Base-by-base conservation (phyloP, 169 alveolate species). In the Eimeria necatrix region DNA sequence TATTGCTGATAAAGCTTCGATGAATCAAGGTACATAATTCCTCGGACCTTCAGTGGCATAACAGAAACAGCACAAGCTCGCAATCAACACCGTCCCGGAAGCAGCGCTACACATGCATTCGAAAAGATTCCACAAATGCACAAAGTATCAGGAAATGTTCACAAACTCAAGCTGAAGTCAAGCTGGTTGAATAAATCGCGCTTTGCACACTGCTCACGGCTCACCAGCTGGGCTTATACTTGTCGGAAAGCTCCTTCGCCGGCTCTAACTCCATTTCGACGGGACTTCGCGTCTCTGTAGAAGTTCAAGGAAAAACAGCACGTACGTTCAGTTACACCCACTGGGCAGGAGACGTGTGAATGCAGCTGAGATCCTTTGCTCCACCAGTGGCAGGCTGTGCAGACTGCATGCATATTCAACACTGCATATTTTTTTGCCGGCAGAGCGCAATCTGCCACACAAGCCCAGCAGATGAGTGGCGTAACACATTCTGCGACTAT, bases 1-100 rank as follows among this genome's bases (percentile, higher is more conserved):
- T 90, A 89, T 94, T 94, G 74, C 93, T 73, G 76, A 87, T 71
- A 20, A 61, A 52, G 80, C 90, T 46, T 32, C 96, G 96, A 70
- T 70, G 91, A 41, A 89, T 59, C 80, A 94, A 41, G 26, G 92
- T 85, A 3, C 59, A 22, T 20, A 85, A 71, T 46, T 85, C 92
- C 49, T 85, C 92, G 49, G 61, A 59, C 92, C 92, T 85, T 49
- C 59, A 22, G 56, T 16, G 32, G 32, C 70, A 81, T 3, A 26
- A 26, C 73, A 81, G 32, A 51, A 51, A 32, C 61, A 4, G 22
- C 92, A 60, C 81, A 85, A 22, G 18, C 41, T 32, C 41, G n/a
- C n/a, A n/a, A n/a, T n/a, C n/a, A n/a, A n/a, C n/a, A n/a, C n/a
- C n/a, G 41, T 32, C 41, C 41, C 73, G 22, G 53, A 61, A 80